These are phyloP conservation scores for Zoysia pacifica DNA, from an alignment of 176 grass and related monocot genomes.

Conservation along the genomic window DNA sequence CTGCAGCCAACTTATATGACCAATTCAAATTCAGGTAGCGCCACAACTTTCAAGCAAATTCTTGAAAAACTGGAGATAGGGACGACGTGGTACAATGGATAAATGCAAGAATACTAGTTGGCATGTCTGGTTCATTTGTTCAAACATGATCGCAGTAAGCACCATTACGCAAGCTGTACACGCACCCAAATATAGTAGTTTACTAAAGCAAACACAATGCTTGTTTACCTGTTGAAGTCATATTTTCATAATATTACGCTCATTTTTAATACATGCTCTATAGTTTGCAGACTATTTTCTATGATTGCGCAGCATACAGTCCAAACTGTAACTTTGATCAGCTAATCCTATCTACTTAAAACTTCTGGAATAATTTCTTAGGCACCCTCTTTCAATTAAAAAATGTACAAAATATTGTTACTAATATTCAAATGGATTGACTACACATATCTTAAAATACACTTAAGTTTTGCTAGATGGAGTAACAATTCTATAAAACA, in stretches of 20 bases:
- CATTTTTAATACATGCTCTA: not conserved
- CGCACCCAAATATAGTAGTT: not conserved
- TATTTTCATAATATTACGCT: not conserved
- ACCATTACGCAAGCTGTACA: not conserved
- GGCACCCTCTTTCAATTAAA: not conserved
- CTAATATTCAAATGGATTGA: not conserved
- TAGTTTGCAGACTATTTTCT: not conserved
- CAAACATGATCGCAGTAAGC: not conserved
- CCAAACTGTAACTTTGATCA: not conserved
- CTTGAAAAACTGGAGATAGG: not conserved
- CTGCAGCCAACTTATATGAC: not conserved
- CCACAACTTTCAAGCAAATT: not conserved
- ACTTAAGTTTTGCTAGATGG: not conserved
- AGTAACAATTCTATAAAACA: not conserved
- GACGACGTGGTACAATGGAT: not conserved
- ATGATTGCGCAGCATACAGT: not conserved
- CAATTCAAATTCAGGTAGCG: not conserved
- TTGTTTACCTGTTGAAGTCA: not conserved
- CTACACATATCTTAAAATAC: not conserved
- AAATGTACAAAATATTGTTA: not conserved
- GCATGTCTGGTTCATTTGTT: not conserved
- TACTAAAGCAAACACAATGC: not conserved
- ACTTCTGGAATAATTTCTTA: not conserved
- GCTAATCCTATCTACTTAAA: not conserved
- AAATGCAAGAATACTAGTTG: not conserved